phyloP scores from a whole-genome alignment of 768 basidiomycete genomes.

The Antrodiella citrinella region DNA sequence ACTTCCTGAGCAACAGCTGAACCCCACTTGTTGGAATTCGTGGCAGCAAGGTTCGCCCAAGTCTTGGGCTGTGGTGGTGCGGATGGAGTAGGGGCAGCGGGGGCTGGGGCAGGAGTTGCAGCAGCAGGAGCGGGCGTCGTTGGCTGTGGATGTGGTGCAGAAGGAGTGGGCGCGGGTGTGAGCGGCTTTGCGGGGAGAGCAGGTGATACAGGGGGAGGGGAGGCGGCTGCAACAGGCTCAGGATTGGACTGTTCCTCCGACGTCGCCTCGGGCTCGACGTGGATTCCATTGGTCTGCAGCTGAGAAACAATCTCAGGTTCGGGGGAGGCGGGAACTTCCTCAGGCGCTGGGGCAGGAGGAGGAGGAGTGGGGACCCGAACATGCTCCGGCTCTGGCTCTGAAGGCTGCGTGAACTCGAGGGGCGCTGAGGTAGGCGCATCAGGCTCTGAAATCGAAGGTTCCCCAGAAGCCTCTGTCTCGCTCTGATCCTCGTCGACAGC shows the following conservation, averaged over 20 bases:
- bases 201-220: constrained; percentile 24
- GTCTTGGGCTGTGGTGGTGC: constrained; percentile 58
- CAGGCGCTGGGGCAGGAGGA: constrained; percentile 26
- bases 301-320: constrained; percentile 31
- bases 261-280: constrained; percentile 21
- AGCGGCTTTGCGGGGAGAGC: constrained; percentile 21
- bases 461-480: constrained; percentile 35
- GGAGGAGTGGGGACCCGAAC: constrained; percentile 25
- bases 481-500: constrained; percentile 72
- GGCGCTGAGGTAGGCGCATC: constrained; percentile 26
- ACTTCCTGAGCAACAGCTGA: constrained; percentile 69
- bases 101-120: constrained; percentile 22
- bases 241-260: constrained; percentile 22
- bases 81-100: constrained; percentile 30
- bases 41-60: constrained; percentile 89
- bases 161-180: constrained; percentile 24
- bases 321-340: constrained; percentile 24
- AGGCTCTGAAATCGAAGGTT: constrained; percentile 12
- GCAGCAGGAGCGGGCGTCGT: constrained; percentile 24
- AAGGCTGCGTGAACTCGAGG: constrained; percentile 20
- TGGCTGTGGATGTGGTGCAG: constrained; percentile 19
- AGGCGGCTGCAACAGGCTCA: constrained; percentile 20
- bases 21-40: constrained; percentile 81
- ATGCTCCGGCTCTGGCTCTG: constrained; percentile 25
- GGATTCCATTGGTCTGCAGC: constrained; percentile 32